Base-by-base conservation (phyloP, 192 early-diverging fungal species). In the Coemansia sp. region DNA sequence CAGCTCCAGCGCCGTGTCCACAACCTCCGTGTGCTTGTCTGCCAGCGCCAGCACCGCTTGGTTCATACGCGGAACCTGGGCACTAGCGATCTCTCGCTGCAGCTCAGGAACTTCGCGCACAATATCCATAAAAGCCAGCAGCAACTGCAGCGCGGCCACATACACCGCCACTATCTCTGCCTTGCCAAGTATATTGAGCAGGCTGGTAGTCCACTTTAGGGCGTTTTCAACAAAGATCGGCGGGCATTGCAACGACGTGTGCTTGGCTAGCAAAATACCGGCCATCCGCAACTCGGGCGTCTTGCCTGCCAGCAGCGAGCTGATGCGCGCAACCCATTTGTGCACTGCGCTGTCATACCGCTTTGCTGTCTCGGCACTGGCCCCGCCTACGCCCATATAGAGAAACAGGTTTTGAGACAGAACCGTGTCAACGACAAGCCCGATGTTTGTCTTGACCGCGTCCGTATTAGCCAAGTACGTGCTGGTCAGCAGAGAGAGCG, bases 31-130 rank as follows among this genome's bases (percentile, higher is more conserved):
- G 49, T 40, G 61, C 36, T 72, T 72, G 3, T 78, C 76, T 1
- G 50, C 69, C 26, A 72, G 39, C 0, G 50, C 53, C 51, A 78
- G 18, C 14, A 78, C 51, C 0, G 57, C 65, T 58, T 65, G 76
- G 65, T 78, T 72, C 39, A 78, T 72, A 11, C 65, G 68, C 17
- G 69, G 69, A 0, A 78, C 61, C 60, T 72, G 65, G 0, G 65
- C 47, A 13, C 39, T 64, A 10, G 69, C 61, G 11, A 78, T 62
- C 48, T 78, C 76, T 38, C 69, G 68, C 17, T 63, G 32, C 18
- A 78, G 48, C 37, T 47, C 48, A 5, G 69, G 65, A 17, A 70
- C 54, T 25, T 78, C 76, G 39, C 69, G 69, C 30, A 68, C 70
- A 27, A 65, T 51, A 36, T 72, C 70, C 54, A 78, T 52, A 49